A percentile compares a stretch with the other conserved stretches of the same genome.
Evolutionary conservation across 2,329 filamentous ascomycete genomes (phyloP).

Genomic region (Colletotrichum tropicicola): DNA sequence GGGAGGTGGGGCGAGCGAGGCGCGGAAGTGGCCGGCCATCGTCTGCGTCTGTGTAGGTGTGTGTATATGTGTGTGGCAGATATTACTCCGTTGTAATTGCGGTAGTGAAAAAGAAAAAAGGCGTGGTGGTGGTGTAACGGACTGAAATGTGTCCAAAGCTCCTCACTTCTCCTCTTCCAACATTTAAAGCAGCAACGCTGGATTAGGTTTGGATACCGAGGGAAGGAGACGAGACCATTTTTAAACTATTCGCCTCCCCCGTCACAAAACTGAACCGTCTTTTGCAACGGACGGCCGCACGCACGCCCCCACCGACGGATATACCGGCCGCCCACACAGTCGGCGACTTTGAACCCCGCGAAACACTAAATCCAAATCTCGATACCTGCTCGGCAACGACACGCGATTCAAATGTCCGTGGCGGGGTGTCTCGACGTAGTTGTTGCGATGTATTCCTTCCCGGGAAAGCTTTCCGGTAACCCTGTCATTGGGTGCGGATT

Average conservation of each 20-base stretch:
- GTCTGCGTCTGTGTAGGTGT: neutral
- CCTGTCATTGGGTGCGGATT: too few species aligned
- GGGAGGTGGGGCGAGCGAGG: slow-evolving; percentile 4
- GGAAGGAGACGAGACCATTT: neutral
- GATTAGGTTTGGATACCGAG: neutral
- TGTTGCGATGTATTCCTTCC: too few species aligned
- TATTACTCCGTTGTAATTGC: neutral
- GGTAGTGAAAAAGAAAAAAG: neutral
- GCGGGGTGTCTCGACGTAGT: too few species aligned
- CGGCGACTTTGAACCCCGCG: neutral
- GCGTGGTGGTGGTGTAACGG: neutral
- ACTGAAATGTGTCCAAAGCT: slow-evolving; percentile 11
- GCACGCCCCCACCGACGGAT: neutral
- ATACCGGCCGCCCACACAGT: neutral
- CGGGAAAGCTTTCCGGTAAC: too few species aligned
- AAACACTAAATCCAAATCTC: neutral
- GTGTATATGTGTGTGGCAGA: neutral
- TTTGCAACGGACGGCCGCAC: neutral
- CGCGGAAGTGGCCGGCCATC: slow-evolving; percentile 26
- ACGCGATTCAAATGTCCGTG: neutral
- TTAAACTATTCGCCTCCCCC: neutral
- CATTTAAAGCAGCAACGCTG: neutral
- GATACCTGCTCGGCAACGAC: neutral
- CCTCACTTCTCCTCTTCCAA: neutral
- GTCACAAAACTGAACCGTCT: neutral